Conservation (phyloP, 257 asterid species). For the Cinchona pubescens region DNA sequence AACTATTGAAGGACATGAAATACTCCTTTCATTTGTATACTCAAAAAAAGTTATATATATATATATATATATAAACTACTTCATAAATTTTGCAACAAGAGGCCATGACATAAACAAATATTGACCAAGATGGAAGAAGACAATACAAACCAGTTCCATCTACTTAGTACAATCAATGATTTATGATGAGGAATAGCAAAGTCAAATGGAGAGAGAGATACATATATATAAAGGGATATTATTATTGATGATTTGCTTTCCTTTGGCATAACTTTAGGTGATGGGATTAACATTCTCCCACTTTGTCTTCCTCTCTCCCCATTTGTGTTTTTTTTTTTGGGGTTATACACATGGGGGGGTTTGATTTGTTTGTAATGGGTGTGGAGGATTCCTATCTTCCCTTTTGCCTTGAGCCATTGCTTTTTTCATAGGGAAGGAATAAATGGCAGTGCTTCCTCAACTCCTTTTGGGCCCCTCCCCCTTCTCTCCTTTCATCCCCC, state of each 20-base stretch:
- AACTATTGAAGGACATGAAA: not conserved
- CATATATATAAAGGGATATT: not conserved
- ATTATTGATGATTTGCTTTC: conserved; percentile 16
- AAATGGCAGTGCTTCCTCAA: conserved; percentile 42
- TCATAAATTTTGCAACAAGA: no score
- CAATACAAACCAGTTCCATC: conserved; percentile 39
- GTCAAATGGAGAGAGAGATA: conserved; percentile 34
- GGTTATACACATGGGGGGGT: no score
- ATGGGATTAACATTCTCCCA: conserved; percentile 75
- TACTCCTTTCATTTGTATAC: not conserved
- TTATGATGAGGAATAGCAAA: conserved; percentile 49
- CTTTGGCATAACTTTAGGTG: conserved; percentile 41
- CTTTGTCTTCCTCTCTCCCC: conserved; percentile 53
- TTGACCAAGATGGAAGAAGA: conserved; percentile 31
- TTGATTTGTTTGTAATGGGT: conserved; percentile 27
- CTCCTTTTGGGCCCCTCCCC: conserved; percentile 38
- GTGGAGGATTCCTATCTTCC: conserved; percentile 39
- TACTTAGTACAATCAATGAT: conserved; percentile 41
- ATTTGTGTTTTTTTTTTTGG: conserved; percentile 13
- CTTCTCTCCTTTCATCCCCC: not conserved
- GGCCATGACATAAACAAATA: conserved; percentile 10
- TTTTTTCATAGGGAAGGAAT: conserved; percentile 50
- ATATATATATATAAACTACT: no score
- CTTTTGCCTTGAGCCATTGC: conserved; percentile 51
- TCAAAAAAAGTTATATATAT: not conserved